Evolutionary conservation across 495 filamentous ascomycete genomes (phyloP).

Genomic region (Cladorrhinum samala): DNA sequence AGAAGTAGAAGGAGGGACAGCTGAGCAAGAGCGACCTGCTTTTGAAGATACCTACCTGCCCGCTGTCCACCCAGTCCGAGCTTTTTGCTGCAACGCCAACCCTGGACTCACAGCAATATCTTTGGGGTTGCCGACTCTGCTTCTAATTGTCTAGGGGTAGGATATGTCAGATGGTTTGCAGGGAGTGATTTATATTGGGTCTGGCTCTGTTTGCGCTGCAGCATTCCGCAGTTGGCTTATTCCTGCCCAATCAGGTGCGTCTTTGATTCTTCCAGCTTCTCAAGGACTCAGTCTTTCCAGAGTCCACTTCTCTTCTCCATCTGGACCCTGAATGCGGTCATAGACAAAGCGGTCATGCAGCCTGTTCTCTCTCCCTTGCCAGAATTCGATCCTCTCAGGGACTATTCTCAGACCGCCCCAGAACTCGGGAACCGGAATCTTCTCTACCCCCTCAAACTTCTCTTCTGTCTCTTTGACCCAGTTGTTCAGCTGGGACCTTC

Average conservation of each 20-base stretch:
- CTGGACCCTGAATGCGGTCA: conserved; percentile 40
- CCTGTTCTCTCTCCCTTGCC: conserved; percentile 83
- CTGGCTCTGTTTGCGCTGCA: background rate
- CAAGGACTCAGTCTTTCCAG: conserved; percentile 59
- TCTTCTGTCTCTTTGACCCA: conserved; percentile 66
- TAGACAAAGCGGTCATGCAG: conserved; percentile 93
- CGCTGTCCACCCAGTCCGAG: too few relatives aligned
- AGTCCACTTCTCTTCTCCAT: conserved; percentile 44
- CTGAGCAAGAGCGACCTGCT: too few relatives aligned
- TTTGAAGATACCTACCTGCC: too few relatives aligned
- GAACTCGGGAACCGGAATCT: conserved; percentile 85
- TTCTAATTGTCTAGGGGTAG: background rate
- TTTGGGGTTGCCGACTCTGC: background rate
- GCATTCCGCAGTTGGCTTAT: background rate
- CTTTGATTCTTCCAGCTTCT: background rate
- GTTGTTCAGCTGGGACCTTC: conserved; percentile 56
- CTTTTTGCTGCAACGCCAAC: too few relatives aligned
- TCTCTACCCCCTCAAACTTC: conserved; percentile 63
- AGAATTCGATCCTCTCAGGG: conserved; percentile 86
- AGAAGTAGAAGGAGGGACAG: too few relatives aligned
- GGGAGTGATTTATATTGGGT: background rate
- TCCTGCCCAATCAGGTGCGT: background rate
- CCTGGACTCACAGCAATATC: too few relatives aligned
- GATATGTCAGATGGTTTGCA: background rate
- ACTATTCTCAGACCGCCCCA: conserved; percentile 89